A percentile compares a stretch with the other conserved stretches of the same genome.
phyloP scores from a whole-genome alignment of 176 grass and related monocot species.

The Oryza australiensis region DNA sequence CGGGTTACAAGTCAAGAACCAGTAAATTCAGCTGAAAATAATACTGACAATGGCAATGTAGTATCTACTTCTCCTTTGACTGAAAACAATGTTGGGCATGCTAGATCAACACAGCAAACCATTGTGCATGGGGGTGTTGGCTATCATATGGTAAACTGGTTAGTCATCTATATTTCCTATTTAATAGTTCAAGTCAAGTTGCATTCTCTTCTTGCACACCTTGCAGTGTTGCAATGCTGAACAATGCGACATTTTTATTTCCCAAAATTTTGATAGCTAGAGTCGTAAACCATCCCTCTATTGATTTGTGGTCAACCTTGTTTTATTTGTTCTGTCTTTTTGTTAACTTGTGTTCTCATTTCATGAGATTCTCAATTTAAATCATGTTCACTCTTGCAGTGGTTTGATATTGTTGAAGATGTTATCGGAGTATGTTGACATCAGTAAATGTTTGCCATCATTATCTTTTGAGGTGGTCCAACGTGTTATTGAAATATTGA shows the following conservation, averaged over 20 bases:
- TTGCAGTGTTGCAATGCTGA: conserved; percentile 4
- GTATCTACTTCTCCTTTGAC: conserved; percentile 54
- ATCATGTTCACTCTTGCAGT: conserved; percentile 44
- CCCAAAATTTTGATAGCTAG: conserved; percentile 15
- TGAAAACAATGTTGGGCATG: conserved; percentile 51
- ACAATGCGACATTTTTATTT: conserved; percentile 8
- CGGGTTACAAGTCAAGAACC: conserved; percentile 43
- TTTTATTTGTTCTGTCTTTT: conserved; percentile 26
- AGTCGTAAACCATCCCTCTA: conserved; percentile 6
- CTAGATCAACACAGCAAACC: conserved; percentile 54
- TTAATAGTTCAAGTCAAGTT: conserved; percentile 27
- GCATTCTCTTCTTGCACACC: neutral
- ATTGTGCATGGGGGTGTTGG: conserved; percentile 92
- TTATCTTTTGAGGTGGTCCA: conserved; percentile 97
- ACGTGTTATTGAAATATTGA: conserved; percentile 94
- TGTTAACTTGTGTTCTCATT: conserved; percentile 1
- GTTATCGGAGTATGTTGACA: conserved; percentile 95
- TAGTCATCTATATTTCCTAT: conserved; percentile 57
- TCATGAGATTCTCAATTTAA: neutral
- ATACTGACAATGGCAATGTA: conserved; percentile 53
- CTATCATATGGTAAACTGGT: conserved; percentile 99
- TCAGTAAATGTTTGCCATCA: conserved; percentile 94
- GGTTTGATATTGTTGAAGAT: conserved; percentile 98
- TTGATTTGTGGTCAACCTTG: conserved; percentile 11
- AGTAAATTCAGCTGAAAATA: conserved; percentile 47